A percentile compares a stretch with the other conserved stretches of the same genome.
Evolutionary conservation across 495 filamentous ascomycete genomes (phyloP).

Genomic region (Penicillium parvum): DNA sequence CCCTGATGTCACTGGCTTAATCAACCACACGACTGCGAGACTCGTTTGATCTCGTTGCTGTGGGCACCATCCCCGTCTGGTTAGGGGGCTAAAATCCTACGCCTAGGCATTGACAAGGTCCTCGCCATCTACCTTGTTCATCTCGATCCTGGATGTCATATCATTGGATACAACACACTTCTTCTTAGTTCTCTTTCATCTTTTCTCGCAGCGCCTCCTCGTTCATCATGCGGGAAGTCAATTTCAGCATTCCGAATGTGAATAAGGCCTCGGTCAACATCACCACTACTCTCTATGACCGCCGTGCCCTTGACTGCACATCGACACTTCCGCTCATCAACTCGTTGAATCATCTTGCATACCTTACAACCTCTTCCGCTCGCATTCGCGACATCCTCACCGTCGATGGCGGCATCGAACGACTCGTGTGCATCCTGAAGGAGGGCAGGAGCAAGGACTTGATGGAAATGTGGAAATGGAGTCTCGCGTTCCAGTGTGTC

Average conservation of each 20-base stretch:
- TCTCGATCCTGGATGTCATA: slow-evolving; percentile 12
- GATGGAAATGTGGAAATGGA: slow-evolving; percentile 99
- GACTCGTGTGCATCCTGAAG: slow-evolving; percentile 95
- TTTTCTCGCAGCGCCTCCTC: neutral
- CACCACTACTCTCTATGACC: slow-evolving; percentile 96
- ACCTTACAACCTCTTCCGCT: slow-evolving; percentile 96
- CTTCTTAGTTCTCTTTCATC: slow-evolving; percentile 2
- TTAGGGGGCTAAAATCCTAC: slow-evolving; percentile 23
- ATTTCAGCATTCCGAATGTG: slow-evolving; percentile 99
- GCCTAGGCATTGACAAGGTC: slow-evolving; percentile 18
- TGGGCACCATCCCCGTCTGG: slow-evolving; percentile 13
- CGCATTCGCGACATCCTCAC: slow-evolving; percentile 96
- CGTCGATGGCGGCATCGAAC: slow-evolving; percentile 95
- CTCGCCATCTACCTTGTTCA: slow-evolving; percentile 11
- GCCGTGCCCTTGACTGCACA: slow-evolving; percentile 94
- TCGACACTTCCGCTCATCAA: slow-evolving; percentile 97
- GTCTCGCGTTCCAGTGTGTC: slow-evolving; percentile 95
- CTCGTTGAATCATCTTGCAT: slow-evolving; percentile 95
- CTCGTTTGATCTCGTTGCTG: slow-evolving; percentile 9
- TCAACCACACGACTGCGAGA: slow-evolving; percentile 2
- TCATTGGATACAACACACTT: slow-evolving; percentile 4
- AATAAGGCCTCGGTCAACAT: slow-evolving; percentile 99
- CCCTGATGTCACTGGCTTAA: slow-evolving; percentile 24
- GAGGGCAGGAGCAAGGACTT: slow-evolving; percentile 91
- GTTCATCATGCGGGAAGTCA: slow-evolving; percentile 89